Percentiles rank a stretch among this genome's conserved stretches.
phyloP scores from a whole-genome alignment of 768 basidiomycete genomes.

The Dacryopinax primogenitus region DNA sequence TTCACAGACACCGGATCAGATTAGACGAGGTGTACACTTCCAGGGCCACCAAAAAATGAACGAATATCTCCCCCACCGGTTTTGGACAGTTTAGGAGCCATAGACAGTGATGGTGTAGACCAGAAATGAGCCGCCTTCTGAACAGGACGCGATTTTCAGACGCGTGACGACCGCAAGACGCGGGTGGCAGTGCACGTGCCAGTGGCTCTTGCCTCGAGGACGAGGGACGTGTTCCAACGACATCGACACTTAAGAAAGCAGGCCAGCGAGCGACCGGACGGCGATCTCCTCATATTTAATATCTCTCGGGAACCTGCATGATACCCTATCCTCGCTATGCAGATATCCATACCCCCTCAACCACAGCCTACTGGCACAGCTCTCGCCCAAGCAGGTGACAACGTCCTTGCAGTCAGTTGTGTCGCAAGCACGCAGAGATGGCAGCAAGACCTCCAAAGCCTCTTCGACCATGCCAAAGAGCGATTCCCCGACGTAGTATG shows the following conservation, averaged over 20 bases:
- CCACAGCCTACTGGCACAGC: background rate
- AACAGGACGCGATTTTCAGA: background rate
- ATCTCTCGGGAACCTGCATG: background rate
- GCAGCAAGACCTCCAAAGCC: conserved; percentile 63
- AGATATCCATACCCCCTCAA: background rate
- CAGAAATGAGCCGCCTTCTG: background rate
- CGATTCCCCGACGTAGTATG: conserved; percentile 96
- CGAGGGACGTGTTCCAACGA: background rate
- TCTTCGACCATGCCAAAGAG: conserved; percentile 76
- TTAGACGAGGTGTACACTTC: background rate
- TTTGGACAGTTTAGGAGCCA: background rate
- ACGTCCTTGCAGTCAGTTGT: conserved; percentile 9
- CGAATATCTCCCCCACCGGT: conserved; percentile 8
- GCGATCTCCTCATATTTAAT: background rate
- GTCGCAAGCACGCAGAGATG: conserved; percentile 49
- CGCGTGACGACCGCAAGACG: background rate
- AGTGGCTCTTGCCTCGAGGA: conserved; percentile 3
- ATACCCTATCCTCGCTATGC: conserved; percentile 3
- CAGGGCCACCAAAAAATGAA: conserved; percentile 6
- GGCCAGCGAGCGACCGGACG: background rate
- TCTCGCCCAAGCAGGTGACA: background rate
- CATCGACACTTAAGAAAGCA: background rate
- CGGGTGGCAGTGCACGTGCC: background rate
- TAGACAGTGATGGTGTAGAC: background rate
- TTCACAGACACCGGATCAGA: too few relatives aligned